A percentile compares a stretch with the other conserved stretches of the same genome.
Conservation (phyloP, 805 yeast genomes). For the Saccharomycopsis capsularis region DNA sequence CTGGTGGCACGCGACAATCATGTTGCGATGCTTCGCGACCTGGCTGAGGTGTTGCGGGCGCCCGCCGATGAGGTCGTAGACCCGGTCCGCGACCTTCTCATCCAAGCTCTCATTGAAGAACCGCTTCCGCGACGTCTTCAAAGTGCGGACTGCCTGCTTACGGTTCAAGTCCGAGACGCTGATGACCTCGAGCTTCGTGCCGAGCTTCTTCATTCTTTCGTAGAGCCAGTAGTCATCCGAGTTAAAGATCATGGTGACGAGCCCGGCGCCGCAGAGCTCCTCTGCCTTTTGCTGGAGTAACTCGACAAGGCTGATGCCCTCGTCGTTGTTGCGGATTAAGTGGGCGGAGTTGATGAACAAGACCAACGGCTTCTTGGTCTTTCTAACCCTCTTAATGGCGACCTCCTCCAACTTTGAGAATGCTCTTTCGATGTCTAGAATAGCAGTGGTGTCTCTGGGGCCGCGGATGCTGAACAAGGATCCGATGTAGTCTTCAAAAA, state of each 20-base stretch:
- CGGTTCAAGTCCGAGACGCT: slow-evolving; percentile 59
- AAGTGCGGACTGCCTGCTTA: slow-evolving; percentile 46
- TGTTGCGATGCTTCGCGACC: slow-evolving; percentile 53
- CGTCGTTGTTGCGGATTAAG: slow-evolving; percentile 66
- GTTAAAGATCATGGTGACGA: slow-evolving; percentile 60
- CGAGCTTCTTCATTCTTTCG: slow-evolving; percentile 62
- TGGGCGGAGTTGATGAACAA: slow-evolving; percentile 70
- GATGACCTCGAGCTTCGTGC: slow-evolving; percentile 68
- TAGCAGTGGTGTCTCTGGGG: slow-evolving; percentile 78
- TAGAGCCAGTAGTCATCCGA: slow-evolving; percentile 84
- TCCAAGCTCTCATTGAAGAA: slow-evolving; percentile 35
- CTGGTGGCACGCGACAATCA: slow-evolving; percentile 55
- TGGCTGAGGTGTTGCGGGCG: slow-evolving; percentile 76
- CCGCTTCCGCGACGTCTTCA: slow-evolving; percentile 43
- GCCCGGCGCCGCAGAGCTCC: slow-evolving; percentile 62
- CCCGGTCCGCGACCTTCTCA: slow-evolving; percentile 39
- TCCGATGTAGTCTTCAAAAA: slow-evolving; percentile 77
- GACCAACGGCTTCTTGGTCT: slow-evolving; percentile 49
- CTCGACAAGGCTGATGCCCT: slow-evolving; percentile 63
- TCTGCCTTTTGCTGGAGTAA: slow-evolving; percentile 81
- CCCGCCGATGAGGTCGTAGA: slow-evolving; percentile 72
- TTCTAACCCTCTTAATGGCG: slow-evolving; percentile 44
- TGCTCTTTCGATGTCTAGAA: slow-evolving; percentile 77
- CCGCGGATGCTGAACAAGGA: slow-evolving; percentile 74
- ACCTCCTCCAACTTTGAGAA: slow-evolving; percentile 69